Percentiles rank a stretch among this genome's conserved stretches.
Conservation (phyloP, 1,139 yeast species). For the Kazachstania sp. region DNA sequence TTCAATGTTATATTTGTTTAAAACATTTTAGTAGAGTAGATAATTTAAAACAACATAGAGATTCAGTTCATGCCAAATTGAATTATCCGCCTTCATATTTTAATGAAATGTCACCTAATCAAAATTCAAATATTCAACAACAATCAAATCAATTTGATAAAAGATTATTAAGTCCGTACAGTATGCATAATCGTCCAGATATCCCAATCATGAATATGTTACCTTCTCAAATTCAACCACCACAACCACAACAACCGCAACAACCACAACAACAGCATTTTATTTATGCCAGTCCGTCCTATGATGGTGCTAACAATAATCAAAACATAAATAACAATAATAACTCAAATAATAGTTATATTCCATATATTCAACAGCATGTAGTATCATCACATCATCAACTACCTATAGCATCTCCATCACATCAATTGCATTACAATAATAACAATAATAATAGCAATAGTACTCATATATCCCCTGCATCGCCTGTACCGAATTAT, state of each 20-base stretch:
- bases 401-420: background rate
- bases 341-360: background rate
- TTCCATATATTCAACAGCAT: background rate
- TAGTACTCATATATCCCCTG: too few species aligned
- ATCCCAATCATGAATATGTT: background rate
- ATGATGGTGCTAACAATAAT: background rate
- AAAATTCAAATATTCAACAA: background rate
- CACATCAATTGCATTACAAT: background rate
- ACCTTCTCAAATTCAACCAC: too few species aligned
- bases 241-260: too few species aligned
- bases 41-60: conserved; percentile 84
- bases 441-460: too few species aligned
- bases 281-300: background rate
- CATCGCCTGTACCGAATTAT: background rate
- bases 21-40: conserved; percentile 78
- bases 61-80: conserved; percentile 67
- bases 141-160: background rate
- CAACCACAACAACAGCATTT: background rate
- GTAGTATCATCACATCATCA: background rate
- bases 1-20: conserved; percentile 74
- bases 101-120: background rate
- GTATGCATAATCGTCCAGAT: background rate
- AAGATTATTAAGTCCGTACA: background rate
- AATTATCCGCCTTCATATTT: conserved; percentile 7
- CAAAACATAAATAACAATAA: background rate